Conservation (phyloP, 441 rosid genomes). For the Rhodomyrtus psidioides region DNA sequence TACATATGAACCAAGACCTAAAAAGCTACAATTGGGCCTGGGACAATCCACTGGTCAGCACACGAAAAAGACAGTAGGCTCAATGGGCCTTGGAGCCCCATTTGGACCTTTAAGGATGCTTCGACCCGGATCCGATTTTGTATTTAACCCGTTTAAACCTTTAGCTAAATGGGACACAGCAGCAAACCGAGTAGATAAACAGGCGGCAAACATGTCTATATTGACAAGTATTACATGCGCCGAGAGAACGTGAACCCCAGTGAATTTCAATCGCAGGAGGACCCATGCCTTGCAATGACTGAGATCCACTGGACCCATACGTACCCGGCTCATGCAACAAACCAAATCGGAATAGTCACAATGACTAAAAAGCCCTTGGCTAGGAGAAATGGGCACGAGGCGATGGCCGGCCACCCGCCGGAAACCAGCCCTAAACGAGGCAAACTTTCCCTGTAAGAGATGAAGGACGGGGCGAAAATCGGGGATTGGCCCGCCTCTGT, state of each 20-base stretch:
- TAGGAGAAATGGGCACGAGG: too few species aligned
- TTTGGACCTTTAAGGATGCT: not conserved
- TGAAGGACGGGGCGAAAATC: too few species aligned
- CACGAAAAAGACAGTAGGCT: not conserved
- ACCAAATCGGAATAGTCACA: too few species aligned
- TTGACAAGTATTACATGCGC: not conserved
- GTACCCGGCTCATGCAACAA: too few species aligned
- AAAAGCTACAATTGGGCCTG: not conserved
- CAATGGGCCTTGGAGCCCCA: not conserved
- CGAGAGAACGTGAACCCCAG: not conserved
- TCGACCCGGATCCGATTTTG: not conserved
- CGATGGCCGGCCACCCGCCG: too few species aligned
- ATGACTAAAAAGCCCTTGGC: too few species aligned
- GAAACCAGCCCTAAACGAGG: too few species aligned
- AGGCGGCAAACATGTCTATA: not conserved
- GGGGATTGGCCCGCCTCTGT: not conserved
- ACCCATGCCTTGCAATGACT: too few species aligned
- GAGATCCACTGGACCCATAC: too few species aligned
- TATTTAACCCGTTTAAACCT: not conserved
- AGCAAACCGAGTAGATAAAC: not conserved
- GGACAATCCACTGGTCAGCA: not conserved
- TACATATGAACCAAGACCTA: not conserved
- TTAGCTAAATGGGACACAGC: not conserved
- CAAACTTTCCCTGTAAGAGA: too few species aligned
- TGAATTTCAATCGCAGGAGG: not conserved